Evolutionary conservation across 805 yeast genomes (phyloP).

Genomic region (Starmera pachycereana): DNA sequence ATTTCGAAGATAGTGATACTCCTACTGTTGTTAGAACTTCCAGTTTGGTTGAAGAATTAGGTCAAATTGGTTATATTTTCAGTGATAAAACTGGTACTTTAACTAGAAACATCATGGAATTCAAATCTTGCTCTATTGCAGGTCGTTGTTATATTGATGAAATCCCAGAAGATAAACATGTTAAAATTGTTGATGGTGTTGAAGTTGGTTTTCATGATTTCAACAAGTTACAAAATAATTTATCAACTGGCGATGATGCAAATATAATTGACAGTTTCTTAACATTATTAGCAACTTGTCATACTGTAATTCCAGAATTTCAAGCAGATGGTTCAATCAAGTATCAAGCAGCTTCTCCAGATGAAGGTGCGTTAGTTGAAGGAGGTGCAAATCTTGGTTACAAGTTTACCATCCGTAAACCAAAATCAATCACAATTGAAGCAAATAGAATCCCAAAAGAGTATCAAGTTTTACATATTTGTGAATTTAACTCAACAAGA

Average conservation of each 20-base stretch:
- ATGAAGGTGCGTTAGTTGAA: conserved; percentile 96
- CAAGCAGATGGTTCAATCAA: conserved; percentile 56
- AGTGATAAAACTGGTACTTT: conserved; percentile 97
- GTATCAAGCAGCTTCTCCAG: conserved; percentile 98
- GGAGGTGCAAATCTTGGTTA: conserved; percentile 92
- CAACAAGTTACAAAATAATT: conserved; percentile 43
- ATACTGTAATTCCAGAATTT: conserved; percentile 92
- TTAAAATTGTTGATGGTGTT: conserved; percentile 64
- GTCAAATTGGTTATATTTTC: conserved; percentile 92
- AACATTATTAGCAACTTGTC: conserved; percentile 82
- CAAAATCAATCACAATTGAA: conserved; percentile 65
- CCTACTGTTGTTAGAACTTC: conserved; percentile 95
- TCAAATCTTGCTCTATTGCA: conserved; percentile 85
- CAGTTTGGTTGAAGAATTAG: conserved; percentile 90
- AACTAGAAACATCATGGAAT: conserved; percentile 95
- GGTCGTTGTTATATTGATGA: conserved; percentile 82
- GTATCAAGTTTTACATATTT: conserved; percentile 77
- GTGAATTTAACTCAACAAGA: conserved; percentile 96
- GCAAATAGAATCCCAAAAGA: conserved; percentile 37
- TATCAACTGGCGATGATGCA: conserved; percentile 35
- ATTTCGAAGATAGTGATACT: conserved; percentile 77
- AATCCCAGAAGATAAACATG: conserved; percentile 84
- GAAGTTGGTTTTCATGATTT: conserved; percentile 74
- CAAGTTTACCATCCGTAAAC: conserved; percentile 75
- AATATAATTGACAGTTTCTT: conserved; percentile 62